Evolutionary conservation across 2,329 filamentous ascomycete genomes (phyloP).

Genomic region (Colletotrichum orchidophilum): DNA sequence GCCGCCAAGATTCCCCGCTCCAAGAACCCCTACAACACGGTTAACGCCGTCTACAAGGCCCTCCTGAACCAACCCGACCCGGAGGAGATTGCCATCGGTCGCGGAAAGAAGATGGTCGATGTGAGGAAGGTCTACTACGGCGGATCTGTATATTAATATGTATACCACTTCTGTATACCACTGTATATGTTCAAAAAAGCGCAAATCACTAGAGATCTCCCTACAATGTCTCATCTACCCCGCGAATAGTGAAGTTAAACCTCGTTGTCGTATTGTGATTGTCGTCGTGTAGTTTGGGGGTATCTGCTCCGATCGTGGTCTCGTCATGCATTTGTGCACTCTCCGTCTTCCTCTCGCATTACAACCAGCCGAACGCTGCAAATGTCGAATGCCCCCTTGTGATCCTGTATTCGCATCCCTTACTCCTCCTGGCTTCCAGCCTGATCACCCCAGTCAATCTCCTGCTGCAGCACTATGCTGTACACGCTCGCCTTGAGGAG

Average conservation of each 20-base stretch:
- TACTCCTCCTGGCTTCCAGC: conserved; percentile 44
- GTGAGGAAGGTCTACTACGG: conserved; percentile 97
- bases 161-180: conserved; percentile 28
- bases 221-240: background rate
- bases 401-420: background rate
- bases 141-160: conserved; percentile 69
- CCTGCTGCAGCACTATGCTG: conserved; percentile 97
- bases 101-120: conserved; percentile 96
- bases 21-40: conserved; percentile 96
- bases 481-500: conserved; percentile 98
- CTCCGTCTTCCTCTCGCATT: background rate
- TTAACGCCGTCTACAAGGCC: conserved; percentile 89
- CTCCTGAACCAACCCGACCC: conserved; percentile 86
- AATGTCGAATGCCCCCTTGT: background rate
- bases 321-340: background rate
- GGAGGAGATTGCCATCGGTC: conserved; percentile 86
- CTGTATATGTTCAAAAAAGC: conserved; percentile 29
- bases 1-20: conserved; percentile 84
- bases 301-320: conserved; percentile 4
- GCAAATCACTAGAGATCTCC: conserved; percentile 24
- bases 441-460: conserved; percentile 78
- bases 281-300: background rate
- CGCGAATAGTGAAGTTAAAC: background rate
- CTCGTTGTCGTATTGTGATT: background rate
- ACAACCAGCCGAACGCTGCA: background rate